A percentile compares a stretch with the other conserved stretches of the same genome.
Evolutionary conservation across 2,329 filamentous ascomycete genomes (phyloP).

Genomic region (Arachnopeziza araneosa): DNA sequence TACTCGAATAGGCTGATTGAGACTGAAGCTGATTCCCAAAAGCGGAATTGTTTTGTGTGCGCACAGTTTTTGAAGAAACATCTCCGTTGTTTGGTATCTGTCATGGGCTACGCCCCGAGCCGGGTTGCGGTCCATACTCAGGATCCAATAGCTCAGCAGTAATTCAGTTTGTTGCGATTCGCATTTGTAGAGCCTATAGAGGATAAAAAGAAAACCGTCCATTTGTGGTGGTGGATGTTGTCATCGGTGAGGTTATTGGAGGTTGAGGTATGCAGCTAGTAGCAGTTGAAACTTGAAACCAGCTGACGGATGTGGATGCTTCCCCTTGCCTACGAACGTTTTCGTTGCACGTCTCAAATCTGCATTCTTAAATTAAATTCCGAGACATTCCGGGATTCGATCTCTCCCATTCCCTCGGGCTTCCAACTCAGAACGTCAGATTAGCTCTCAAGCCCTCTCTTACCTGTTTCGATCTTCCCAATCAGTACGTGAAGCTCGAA

Average conservation of each 20-base stretch:
- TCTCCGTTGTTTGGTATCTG: neutral
- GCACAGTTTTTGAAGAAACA: neutral
- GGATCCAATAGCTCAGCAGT: neutral
- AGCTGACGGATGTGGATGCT: neutral
- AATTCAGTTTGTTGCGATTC: neutral
- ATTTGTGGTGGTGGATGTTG: neutral
- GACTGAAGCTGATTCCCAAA: neutral
- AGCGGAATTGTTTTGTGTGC: neutral
- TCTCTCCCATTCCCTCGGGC: neutral
- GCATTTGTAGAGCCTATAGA: neutral
- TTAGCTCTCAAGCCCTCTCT: neutral
- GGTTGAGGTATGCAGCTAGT: neutral
- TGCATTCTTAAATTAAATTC: neutral
- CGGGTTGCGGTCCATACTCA: neutral
- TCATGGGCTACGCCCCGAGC: neutral
- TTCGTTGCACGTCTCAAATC: neutral
- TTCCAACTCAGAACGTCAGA: neutral
- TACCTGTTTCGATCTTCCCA: neutral
- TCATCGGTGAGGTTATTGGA: neutral
- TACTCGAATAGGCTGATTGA: neutral
- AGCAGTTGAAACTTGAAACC: neutral
- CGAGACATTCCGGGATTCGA: neutral
- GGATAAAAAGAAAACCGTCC: neutral
- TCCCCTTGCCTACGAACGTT: neutral
- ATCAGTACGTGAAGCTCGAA: neutral